Percentiles rank a stretch among this genome's conserved stretches.
Conservation (phyloP, 352 stramenopile genomes). For the Phytopythium sindhum region DNA sequence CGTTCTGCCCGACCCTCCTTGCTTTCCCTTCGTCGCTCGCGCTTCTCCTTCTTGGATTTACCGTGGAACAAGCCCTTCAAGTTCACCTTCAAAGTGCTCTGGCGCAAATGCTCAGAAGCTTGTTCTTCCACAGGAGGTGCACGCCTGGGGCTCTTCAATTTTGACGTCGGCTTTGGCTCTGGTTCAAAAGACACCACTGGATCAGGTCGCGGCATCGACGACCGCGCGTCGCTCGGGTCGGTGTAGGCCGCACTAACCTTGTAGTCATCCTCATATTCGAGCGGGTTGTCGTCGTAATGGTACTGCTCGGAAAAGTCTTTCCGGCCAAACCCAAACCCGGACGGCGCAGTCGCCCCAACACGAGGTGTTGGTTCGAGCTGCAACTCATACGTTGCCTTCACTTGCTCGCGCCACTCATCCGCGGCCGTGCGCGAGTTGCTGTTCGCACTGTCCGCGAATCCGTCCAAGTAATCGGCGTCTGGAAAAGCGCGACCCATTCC, state of each 20-base stretch:
- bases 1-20: background rate
- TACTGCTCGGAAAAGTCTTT: constrained; percentile 32
- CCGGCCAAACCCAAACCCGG: constrained; percentile 11
- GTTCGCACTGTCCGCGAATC: background rate
- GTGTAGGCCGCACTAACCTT: constrained; percentile 1
- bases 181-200: background rate
- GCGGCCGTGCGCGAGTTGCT: constrained; percentile 1
- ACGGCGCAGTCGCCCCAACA: background rate
- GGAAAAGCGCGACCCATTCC: background rate
- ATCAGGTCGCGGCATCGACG: constrained; percentile 5
- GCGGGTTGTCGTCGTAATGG: constrained; percentile 21
- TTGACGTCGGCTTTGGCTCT: background rate
- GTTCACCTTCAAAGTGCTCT: constrained; percentile 29
- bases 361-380: background rate
- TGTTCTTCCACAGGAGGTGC: background rate
- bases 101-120: background rate
- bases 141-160: background rate
- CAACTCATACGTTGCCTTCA: constrained; percentile 5
- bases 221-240: background rate
- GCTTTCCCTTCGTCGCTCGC: constrained; percentile 1
- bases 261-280: constrained; percentile 19
- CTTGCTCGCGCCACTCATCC: constrained; percentile 8
- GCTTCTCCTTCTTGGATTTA: constrained; percentile 17
- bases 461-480: background rate
- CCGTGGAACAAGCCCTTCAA: constrained; percentile 35